Percentiles rank a stretch among this genome's conserved stretches.
phyloP scores from a whole-genome alignment of 257 asterid genomes.

The Solanum arcanum region DNA sequence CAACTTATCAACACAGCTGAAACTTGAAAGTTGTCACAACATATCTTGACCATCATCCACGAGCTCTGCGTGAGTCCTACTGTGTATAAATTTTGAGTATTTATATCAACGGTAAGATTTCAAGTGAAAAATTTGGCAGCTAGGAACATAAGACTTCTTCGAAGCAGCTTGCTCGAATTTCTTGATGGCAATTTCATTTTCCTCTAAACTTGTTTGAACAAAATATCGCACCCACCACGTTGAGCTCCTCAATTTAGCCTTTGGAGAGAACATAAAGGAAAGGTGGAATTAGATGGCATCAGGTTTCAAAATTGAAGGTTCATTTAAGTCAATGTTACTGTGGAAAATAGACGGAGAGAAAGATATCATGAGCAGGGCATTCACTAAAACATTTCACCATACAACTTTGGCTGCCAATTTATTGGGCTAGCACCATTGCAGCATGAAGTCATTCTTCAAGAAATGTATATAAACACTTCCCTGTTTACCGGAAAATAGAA shows the following conservation, averaged over 20 bases:
- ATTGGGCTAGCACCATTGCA: not conserved
- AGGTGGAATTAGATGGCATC: not conserved
- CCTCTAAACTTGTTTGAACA: constrained; percentile 64
- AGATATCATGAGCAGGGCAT: not conserved
- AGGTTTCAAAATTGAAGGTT: not conserved
- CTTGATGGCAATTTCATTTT: constrained; percentile 49
- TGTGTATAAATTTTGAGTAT: not conserved
- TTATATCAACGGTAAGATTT: constrained; percentile 38
- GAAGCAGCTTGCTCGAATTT: constrained; percentile 57
- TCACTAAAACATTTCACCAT: not conserved
- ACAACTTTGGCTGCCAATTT: not conserved
- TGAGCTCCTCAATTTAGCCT: constrained; percentile 64
- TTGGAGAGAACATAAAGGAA: not conserved
- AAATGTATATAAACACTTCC: not conserved
- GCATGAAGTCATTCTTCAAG: not conserved
- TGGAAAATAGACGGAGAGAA: no score
- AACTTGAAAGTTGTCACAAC: not conserved
- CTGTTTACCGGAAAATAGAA: not conserved
- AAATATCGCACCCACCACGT: constrained; percentile 69
- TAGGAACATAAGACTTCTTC: constrained; percentile 32
- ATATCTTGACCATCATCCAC: not conserved
- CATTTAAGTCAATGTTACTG: not conserved
- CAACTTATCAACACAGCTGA: not conserved
- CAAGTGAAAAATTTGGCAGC: constrained; percentile 73
- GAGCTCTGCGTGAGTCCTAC: not conserved